Evolutionary conservation across 139 green algal species (phyloP), one percentile per base, ranked within the genome.

Genomic region (Gonium pectorale): DNA sequence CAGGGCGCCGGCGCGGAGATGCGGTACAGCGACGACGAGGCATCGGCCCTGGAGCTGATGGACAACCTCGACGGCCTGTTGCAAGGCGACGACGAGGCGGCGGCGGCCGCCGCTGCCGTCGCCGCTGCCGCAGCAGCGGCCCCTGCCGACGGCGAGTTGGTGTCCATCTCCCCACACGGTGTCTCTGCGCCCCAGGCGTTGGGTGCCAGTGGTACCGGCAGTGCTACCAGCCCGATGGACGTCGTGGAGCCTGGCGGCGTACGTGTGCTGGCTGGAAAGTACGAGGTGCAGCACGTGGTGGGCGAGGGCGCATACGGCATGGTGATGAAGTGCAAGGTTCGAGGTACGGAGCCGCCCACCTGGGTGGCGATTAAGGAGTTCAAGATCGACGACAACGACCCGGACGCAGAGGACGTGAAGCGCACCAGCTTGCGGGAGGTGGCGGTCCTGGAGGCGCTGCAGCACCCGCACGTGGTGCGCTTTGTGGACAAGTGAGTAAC

Each of bases 341-440:
- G 85, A 72, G 80, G 80, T 37, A 78, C 56, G 91, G 66, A 82
- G 90, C 43, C 79, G 38, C 40, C 60, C 43, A 52, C 72, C 41
- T 87, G 49, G 46, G 94, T 98, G n/a, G 95, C 95, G 2, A 91
- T 97, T 67, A 98, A 98, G 87, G 93, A 95, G 86, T 98, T 98
- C 92, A 97, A 97, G 86, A 92, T 94, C 41, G 80, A 79, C 68
- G 89, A 92, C 54, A 78, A 75, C 38, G 91, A 95, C 66, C 90
- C 90, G 5, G 91, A 95, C 67, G 91, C 86, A 8, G 90, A 92
- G 54, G 91, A 95, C 33, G 91, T 95, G 29, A 89, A 90, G 86
- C 88, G 90, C 31, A 93, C 90, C 29, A 87, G 72, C 80, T 31
- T 85, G 56, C 79, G 91, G 5, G 91, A 95, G 83, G 91, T 92